phyloP scores from a whole-genome alignment of 305 asterid genomes.

The Solanum aculeatissimum region DNA sequence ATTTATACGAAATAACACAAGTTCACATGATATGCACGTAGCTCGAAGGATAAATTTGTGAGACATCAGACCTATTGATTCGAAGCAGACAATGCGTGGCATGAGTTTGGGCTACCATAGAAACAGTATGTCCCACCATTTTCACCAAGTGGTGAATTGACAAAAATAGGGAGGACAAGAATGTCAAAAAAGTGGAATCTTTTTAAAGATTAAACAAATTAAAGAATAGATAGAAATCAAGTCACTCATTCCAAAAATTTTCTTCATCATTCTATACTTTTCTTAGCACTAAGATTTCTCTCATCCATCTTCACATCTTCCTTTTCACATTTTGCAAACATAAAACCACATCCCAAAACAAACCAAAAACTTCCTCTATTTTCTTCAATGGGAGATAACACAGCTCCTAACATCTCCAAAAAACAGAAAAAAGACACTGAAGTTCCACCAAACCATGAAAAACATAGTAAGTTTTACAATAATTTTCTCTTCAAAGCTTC shows the following conservation, averaged over 20 bases:
- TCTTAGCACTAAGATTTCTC: conserved; percentile 40
- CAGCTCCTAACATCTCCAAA: conserved; percentile 21
- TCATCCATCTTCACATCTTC: conserved; percentile 17
- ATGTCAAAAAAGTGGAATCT: conserved; percentile 20
- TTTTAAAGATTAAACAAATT: conserved; percentile 21
- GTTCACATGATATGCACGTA: neutral
- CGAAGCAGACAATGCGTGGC: neutral
- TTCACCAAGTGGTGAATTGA: neutral
- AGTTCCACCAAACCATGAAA: conserved; percentile 14
- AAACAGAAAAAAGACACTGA: conserved; percentile 8
- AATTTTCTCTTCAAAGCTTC: conserved; percentile 53
- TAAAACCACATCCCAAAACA: conserved; percentile 8
- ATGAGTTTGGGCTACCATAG: neutral
- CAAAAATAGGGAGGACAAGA: conserved; percentile 16
- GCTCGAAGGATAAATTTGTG: neutral
- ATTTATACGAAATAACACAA: neutral
- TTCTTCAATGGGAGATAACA: conserved; percentile 54
- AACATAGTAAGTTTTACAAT: conserved; percentile 31
- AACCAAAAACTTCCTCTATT: neutral
- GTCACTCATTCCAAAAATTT: conserved; percentile 48
- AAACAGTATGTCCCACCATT: neutral
- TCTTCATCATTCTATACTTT: conserved; percentile 29
- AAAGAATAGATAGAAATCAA: conserved; percentile 31
- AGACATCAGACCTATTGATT: fast-evolving
- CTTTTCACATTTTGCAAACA: conserved; percentile 14